These are phyloP conservation scores for Epichloe glyceriae DNA, from an alignment of 2,329 filamentous ascomycete species.

Conservation along the genomic window DNA sequence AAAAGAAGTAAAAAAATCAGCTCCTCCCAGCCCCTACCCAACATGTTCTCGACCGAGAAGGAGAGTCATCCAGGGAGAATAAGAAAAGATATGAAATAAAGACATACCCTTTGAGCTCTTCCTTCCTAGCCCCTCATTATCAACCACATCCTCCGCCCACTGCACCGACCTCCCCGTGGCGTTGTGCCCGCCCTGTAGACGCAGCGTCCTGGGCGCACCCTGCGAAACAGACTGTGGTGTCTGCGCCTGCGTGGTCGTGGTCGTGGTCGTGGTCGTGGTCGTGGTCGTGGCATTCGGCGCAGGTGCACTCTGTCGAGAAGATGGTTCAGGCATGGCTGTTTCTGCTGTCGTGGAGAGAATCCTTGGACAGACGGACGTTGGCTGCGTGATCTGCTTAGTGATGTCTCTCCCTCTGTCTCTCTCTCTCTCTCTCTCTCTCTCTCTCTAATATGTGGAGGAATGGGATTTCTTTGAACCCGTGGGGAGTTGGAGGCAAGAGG, in stretches of 20 bases:
- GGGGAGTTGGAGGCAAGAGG: no score
- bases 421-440: neutral
- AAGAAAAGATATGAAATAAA: neutral
- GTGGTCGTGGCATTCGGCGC: constrained; percentile 5
- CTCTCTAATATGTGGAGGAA: neutral
- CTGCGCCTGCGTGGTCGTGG: constrained; percentile 10
- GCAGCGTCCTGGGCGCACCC: constrained; percentile 29
- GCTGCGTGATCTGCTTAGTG: no score
- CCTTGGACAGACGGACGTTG: no score
- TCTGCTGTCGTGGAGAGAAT: neutral
- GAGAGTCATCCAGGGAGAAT: no score
- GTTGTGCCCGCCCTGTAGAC: constrained; percentile 36
- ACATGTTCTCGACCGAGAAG: no score
- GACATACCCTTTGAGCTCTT: constrained; percentile 80
- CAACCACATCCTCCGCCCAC: constrained; percentile 87
- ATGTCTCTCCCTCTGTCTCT: neutral
- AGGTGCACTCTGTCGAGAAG: neutral
- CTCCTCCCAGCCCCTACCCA: neutral
- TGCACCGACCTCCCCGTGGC: constrained; percentile 52
- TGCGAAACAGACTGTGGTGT: constrained; percentile 13
- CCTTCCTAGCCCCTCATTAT: constrained; percentile 88
- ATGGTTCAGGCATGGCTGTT: constrained; percentile 1
- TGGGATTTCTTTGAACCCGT: no score
- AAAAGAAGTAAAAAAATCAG: neutral
- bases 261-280: constrained; percentile 12